Percentiles rank a stretch among this genome's conserved stretches.
Conservation (phyloP, 2,329 filamentous ascomycete species). For the Teratosphaeria viscida region DNA sequence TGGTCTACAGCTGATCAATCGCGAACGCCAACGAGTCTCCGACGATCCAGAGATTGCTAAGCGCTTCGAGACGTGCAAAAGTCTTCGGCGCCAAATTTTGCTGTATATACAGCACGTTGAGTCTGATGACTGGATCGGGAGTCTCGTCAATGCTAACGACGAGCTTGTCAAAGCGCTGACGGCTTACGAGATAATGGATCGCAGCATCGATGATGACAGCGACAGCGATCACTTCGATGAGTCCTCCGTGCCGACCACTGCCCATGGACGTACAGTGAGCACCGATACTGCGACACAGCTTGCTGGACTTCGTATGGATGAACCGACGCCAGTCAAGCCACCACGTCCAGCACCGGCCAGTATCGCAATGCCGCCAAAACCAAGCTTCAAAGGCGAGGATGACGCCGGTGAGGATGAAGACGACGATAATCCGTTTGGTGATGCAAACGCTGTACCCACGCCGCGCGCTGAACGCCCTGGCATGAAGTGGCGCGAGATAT, state of each 20-base stretch:
- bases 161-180: constrained; percentile 89
- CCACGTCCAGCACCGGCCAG: constrained; percentile 33
- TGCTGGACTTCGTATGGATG: constrained; percentile 32
- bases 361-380: constrained; percentile 29
- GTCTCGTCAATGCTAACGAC: constrained; percentile 86
- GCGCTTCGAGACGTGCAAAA: constrained; percentile 78
- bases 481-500: constrained; percentile 25
- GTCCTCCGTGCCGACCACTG: constrained; percentile 4
- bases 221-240: constrained; percentile 51
- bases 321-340: constrained; percentile 36
- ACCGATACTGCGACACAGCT: constrained; percentile 31
- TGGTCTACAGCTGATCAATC: constrained; percentile 77
- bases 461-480: constrained; percentile 34
- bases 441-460: constrained; percentile 60
- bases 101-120: constrained; percentile 90
- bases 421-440: constrained; percentile 79
- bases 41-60: constrained; percentile 66
- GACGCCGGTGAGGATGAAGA: constrained; percentile 58
- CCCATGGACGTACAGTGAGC: constrained; percentile 2
- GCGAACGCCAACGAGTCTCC: constrained; percentile 77
- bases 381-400: constrained; percentile 27
- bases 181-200: constrained; percentile 88
- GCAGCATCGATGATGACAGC: constrained; percentile 64
- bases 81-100: constrained; percentile 70
- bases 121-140: constrained; percentile 82